A percentile compares a stretch with the other conserved stretches of the same genome.
phyloP scores from a whole-genome alignment of 2,329 filamentous ascomycete genomes.

The Alternaria tenuissima region DNA sequence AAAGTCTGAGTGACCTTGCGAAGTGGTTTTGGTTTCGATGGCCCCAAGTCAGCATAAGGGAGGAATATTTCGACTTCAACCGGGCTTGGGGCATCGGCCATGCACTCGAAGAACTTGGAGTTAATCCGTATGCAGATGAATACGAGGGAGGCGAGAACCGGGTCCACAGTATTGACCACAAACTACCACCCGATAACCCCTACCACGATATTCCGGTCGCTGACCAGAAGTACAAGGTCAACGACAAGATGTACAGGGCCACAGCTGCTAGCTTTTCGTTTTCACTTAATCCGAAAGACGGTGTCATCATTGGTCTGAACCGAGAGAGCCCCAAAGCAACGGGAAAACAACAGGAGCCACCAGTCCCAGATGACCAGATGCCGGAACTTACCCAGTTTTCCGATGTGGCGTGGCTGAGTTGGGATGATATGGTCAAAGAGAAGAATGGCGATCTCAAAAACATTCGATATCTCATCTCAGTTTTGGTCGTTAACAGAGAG shows the following conservation, averaged over 20 bases:
- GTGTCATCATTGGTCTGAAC: conserved; percentile 28
- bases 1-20: conserved; percentile 11
- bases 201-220: conserved; percentile 5
- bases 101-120: conserved; percentile 20
- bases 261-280: conserved; percentile 26
- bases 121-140: conserved; percentile 17
- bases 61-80: conserved; percentile 21
- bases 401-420: conserved; percentile 27
- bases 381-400: conserved; percentile 28
- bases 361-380: conserved; percentile 14
- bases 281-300: conserved; percentile 22
- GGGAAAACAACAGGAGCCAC: conserved; percentile 18
- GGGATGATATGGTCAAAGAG: conserved; percentile 12
- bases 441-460: conserved; percentile 10
- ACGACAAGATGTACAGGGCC: conserved; percentile 17
- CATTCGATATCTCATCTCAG: conserved; percentile 26
- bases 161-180: conserved; percentile 20
- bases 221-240: conserved; percentile 20
- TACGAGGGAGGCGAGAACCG: conserved; percentile 25
- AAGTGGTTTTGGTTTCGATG: conserved; percentile 22
- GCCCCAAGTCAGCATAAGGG: neutral
- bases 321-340: conserved; percentile 22
- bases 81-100: conserved; percentile 22
- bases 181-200: neutral
- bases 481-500: conserved; percentile 24